Conservation (phyloP, 1,284 basidiomycete species). For the Ceratobasidium sp. region DNA sequence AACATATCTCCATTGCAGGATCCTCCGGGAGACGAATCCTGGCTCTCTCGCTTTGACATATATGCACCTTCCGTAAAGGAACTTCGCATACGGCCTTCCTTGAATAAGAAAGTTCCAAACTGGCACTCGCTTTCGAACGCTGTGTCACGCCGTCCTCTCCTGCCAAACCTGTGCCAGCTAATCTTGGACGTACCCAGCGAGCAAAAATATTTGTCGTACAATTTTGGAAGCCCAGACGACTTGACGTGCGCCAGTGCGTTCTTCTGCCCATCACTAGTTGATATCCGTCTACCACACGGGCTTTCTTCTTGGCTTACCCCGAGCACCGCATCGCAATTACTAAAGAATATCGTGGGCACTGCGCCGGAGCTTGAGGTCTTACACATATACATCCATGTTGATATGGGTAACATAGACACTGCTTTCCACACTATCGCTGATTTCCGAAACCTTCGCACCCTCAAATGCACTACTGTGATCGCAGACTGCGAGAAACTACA, state of each 20-base stretch:
- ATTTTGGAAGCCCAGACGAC: not conserved
- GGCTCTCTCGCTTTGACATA: not conserved
- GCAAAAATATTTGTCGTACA: no score
- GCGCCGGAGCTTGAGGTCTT: not conserved
- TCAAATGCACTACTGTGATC: not conserved
- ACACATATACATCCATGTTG: not conserved
- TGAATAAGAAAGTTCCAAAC: not conserved
- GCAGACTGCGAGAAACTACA: not conserved
- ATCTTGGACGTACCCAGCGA: not conserved
- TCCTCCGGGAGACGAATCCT: not conserved
- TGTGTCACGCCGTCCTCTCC: not conserved
- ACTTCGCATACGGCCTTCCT: not conserved
- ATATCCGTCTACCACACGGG: not conserved
- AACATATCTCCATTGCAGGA: not conserved
- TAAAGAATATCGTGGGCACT: not conserved
- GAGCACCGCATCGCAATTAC: not conserved
- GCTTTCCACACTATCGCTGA: not conserved
- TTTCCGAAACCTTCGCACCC: not conserved
- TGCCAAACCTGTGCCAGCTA: constrained; percentile 2
- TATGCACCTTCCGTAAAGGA: constrained; percentile 4
- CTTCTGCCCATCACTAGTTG: not conserved
- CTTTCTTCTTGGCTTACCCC: not conserved
- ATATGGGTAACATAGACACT: not conserved
- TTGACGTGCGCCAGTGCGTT: not conserved
- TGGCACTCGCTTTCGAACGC: not conserved